Percentiles rank a stretch among this genome's conserved stretches.
These are phyloP conservation scores for Aspergillus sp. DNA, from an alignment of 2,329 filamentous ascomycete genomes.

Conservation along the genomic window DNA sequence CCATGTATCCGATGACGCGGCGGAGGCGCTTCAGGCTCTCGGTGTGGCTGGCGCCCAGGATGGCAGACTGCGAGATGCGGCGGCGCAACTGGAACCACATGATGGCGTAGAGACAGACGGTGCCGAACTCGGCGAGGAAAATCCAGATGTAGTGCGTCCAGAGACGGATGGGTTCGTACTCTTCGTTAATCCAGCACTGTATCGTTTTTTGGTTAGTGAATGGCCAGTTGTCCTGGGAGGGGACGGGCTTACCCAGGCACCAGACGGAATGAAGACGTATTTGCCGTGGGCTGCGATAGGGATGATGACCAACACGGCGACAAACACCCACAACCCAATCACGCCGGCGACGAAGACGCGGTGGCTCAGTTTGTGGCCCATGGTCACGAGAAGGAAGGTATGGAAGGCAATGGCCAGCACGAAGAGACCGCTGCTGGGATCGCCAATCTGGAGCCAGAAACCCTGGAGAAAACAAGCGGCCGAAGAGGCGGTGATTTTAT, in stretches of 20 bases:
- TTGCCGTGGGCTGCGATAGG: conserved; percentile 43
- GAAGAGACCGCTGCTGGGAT: conserved; percentile 53
- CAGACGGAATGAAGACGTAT: conserved; percentile 48
- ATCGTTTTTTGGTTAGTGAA: conserved; percentile 5
- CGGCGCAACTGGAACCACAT: conserved; percentile 50
- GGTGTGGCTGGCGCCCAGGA: conserved; percentile 33
- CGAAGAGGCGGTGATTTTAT: conserved; percentile 45
- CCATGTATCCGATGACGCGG: conserved; percentile 47
- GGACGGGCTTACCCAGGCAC: conserved; percentile 43
- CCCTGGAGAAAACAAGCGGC: conserved; percentile 50
- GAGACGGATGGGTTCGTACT: conserved; percentile 46
- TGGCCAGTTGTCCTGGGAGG: neutral
- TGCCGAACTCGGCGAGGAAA: conserved; percentile 53
- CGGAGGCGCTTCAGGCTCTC: conserved; percentile 39
- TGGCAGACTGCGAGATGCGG: conserved; percentile 39
- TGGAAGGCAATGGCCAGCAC: conserved; percentile 55
- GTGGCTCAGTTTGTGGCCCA: conserved; percentile 46
- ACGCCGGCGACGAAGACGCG: conserved; percentile 45
- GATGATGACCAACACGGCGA: conserved; percentile 46
- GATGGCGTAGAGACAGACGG: conserved; percentile 48
- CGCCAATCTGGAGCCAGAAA: conserved; percentile 52
- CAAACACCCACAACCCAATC: conserved; percentile 45
- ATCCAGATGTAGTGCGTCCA: conserved; percentile 57
- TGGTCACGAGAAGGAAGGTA: conserved; percentile 50
- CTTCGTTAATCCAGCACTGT: conserved; percentile 36